These are phyloP conservation scores for Trichoderma endophyticum DNA, from an alignment of 2,329 filamentous ascomycete genomes.

Conservation along the genomic window DNA sequence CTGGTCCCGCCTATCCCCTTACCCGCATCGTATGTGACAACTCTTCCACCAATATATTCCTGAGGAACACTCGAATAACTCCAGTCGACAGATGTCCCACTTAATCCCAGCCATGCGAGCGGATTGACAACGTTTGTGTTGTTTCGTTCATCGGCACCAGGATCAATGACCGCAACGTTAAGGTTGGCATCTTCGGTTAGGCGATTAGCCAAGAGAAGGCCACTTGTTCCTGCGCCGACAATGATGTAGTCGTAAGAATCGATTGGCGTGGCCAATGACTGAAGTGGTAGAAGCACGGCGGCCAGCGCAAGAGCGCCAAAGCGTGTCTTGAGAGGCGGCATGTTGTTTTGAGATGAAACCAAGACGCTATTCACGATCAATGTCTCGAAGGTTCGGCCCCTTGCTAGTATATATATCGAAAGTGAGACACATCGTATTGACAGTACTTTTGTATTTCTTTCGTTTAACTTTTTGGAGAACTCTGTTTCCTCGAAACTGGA, in stretches of 20 bases:
- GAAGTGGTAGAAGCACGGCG: not conserved
- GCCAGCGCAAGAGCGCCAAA: not conserved
- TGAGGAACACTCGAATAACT: conserved; percentile 35
- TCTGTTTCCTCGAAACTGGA: not conserved
- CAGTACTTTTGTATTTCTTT: not conserved
- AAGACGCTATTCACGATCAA: not conserved
- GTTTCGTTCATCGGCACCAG: conserved; percentile 21
- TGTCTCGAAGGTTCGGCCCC: no score
- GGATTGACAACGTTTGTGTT: conserved; percentile 22
- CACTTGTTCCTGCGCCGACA: conserved; percentile 30
- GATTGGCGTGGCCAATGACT: not conserved
- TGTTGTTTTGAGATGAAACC: not conserved
- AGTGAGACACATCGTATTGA: not conserved
- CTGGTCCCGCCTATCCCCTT: conserved; percentile 41
- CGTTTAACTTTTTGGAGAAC: not conserved
- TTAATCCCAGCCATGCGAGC: conserved; percentile 26
- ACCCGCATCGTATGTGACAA: conserved; percentile 34
- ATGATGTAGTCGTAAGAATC: conserved; percentile 26
- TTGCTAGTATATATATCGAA: not conserved
- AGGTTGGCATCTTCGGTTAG: conserved; percentile 25
- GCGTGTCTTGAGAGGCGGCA: not conserved
- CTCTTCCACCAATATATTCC: conserved; percentile 29
- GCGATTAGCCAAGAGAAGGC: conserved; percentile 28
- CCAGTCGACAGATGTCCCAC: conserved; percentile 34
- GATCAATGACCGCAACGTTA: conserved; percentile 28